Conservation (phyloP, 768 basidiomycete genomes). For the Mycena pura region DNA sequence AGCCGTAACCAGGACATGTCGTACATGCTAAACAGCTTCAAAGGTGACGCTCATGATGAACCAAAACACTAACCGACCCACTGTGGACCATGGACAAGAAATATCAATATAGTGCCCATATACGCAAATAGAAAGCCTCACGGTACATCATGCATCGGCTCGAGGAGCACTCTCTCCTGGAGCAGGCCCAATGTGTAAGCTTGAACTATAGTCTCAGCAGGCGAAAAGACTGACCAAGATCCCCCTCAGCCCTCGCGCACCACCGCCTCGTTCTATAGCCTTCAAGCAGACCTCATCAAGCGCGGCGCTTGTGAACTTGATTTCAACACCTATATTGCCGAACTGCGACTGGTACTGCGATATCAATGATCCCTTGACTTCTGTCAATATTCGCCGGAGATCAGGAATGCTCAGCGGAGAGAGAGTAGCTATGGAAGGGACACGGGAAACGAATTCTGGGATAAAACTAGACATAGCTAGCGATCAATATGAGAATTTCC, state of each 20-base stretch:
- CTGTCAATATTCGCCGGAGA: constrained; percentile 88
- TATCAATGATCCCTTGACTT: constrained; percentile 89
- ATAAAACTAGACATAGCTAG: constrained; percentile 69
- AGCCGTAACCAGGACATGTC: constrained; percentile 83
- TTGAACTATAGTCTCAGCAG: not conserved
- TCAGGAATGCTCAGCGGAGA: constrained; percentile 80
- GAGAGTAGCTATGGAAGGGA: constrained; percentile 91
- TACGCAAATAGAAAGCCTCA: too few relatives aligned
- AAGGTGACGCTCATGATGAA: not conserved
- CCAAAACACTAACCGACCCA: constrained; percentile 62
- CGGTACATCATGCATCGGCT: constrained; percentile 94
- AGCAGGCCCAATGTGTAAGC: constrained; percentile 1
- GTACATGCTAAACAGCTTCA: constrained; percentile 58
- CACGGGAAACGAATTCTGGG: constrained; percentile 91
- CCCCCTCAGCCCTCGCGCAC: constrained; percentile 87
- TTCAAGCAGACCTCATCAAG: constrained; percentile 82
- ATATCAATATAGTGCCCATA: constrained; percentile 2
- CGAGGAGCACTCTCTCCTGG: constrained; percentile 81
- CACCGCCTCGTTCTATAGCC: constrained; percentile 84
- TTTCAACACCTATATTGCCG: constrained; percentile 82
- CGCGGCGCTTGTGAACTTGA: constrained; percentile 84
- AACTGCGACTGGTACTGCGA: constrained; percentile 90
- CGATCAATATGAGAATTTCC: constrained; percentile 6
- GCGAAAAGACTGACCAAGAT: constrained; percentile 71
- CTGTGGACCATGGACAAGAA: constrained; percentile 38